Conservation (phyloP, 2,329 filamentous ascomycete genomes). For the Gaeumannomyces tritici region DNA sequence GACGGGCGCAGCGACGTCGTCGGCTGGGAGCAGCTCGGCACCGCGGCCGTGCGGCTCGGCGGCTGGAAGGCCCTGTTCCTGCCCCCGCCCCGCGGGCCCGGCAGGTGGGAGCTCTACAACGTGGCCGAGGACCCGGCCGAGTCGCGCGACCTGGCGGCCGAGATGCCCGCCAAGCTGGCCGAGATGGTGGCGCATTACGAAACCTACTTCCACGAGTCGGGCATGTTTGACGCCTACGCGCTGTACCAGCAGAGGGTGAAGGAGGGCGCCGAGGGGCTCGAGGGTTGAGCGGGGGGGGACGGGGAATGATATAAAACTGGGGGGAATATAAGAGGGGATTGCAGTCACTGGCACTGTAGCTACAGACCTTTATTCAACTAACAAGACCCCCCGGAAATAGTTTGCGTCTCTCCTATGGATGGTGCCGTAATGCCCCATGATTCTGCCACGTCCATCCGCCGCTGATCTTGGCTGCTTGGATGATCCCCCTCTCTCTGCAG, state of each 20-base stretch:
- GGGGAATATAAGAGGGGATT: too few species aligned
- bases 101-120: slow-evolving; percentile 40
- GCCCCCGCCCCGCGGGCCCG: slow-evolving; percentile 35
- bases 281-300: not conserved
- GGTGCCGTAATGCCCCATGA: too few species aligned
- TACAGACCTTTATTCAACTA: too few species aligned
- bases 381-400: too few species aligned
- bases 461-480: too few species aligned
- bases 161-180: slow-evolving; percentile 19
- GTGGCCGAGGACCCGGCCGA: slow-evolving; percentile 34
- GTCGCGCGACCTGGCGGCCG: slow-evolving; percentile 24
- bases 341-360: too few species aligned
- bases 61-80: slow-evolving; percentile 34
- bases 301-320: too few species aligned
- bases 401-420: too few species aligned
- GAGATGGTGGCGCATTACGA: slow-evolving; percentile 14
- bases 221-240: not conserved
- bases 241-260: slow-evolving; percentile 1
- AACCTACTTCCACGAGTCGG: not conserved
- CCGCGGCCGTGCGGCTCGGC: slow-evolving; percentile 22
- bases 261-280: not conserved
- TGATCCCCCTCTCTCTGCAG: too few species aligned
- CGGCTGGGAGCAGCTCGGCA: slow-evolving; percentile 25
- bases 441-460: too few species aligned
- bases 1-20: slow-evolving; percentile 13